Percentiles rank a stretch among this genome's conserved stretches.
Conservation (phyloP, 2,329 filamentous ascomycete species). For the Emmonsiellopsis sp. region DNA sequence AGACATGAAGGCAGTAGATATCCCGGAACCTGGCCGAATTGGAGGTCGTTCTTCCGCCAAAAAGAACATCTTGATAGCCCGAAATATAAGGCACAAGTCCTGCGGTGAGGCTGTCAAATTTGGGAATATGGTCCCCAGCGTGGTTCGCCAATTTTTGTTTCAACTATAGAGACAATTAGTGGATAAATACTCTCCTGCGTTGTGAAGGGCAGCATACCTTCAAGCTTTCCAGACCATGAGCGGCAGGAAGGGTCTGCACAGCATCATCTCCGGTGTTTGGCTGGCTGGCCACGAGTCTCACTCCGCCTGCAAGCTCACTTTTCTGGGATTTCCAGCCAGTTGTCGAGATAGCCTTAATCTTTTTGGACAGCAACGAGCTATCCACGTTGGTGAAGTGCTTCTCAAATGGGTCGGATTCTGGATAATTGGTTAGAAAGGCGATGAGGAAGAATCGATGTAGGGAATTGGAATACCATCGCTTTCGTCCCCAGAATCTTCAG, state of each 20-base stretch:
- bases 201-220: conserved; percentile 22
- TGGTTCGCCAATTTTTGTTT: conserved; percentile 60
- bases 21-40: conserved; percentile 63
- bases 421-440: neutral
- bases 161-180: conserved; percentile 41
- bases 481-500: conserved; percentile 18
- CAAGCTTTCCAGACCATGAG: conserved; percentile 25
- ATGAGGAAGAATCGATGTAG: neutral
- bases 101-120: conserved; percentile 55
- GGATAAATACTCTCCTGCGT: neutral
- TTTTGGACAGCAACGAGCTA: conserved; percentile 48
- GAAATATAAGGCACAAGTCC: conserved; percentile 65
- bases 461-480: conserved; percentile 20
- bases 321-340: conserved; percentile 43
- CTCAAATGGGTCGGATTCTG: conserved; percentile 65
- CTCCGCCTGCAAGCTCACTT: conserved; percentile 22
- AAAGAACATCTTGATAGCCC: conserved; percentile 72
- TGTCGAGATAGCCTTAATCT: conserved; percentile 37
- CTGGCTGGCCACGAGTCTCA: conserved; percentile 23
- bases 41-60: conserved; percentile 59
- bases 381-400: conserved; percentile 66
- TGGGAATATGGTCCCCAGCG: conserved; percentile 45
- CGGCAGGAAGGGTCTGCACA: conserved; percentile 18
- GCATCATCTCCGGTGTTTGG: conserved; percentile 22
- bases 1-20: conserved; percentile 68